phyloP scores from a whole-genome alignment of 1,139 yeast species.

The Chernovozyma sophiae-reginae region DNA sequence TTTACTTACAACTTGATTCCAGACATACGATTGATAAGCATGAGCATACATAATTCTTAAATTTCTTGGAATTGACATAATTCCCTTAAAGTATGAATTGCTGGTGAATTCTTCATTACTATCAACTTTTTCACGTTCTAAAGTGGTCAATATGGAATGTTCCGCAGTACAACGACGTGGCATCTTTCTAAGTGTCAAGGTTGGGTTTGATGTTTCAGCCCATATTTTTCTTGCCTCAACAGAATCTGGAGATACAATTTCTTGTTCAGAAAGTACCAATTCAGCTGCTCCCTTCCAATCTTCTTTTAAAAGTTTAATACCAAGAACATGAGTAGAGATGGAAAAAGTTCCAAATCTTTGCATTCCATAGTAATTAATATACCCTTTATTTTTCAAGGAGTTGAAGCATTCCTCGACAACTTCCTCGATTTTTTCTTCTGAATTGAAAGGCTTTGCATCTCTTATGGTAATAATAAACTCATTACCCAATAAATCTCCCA shows the following conservation, averaged over 20 bases:
- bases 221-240: conserved; percentile 77
- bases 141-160: conserved; percentile 58
- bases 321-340: conserved; percentile 82
- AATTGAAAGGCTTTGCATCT: conserved; percentile 46
- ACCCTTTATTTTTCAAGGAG: conserved; percentile 65
- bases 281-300: conserved; percentile 82
- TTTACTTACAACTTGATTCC: conserved; percentile 85
- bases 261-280: conserved; percentile 79
- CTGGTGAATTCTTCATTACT: conserved; percentile 42
- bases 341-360: conserved; percentile 97
- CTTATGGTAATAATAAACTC: conserved; percentile 82
- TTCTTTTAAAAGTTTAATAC: conserved; percentile 63
- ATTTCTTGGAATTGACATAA: conserved; percentile 89
- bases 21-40: conserved; percentile 92
- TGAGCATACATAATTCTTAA: conserved; percentile 93
- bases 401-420: conserved; percentile 50
- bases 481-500: conserved; percentile 87
- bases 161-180: conserved; percentile 90
- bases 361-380: conserved; percentile 92
- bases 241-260: conserved; percentile 76
- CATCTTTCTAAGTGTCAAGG: conserved; percentile 63
- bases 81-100: conserved; percentile 68
- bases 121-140: conserved; percentile 44
- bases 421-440: conserved; percentile 31
- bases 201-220: conserved; percentile 70